Conservation (phyloP, 768 basidiomycete species). For the Auriscalpium orientale region DNA sequence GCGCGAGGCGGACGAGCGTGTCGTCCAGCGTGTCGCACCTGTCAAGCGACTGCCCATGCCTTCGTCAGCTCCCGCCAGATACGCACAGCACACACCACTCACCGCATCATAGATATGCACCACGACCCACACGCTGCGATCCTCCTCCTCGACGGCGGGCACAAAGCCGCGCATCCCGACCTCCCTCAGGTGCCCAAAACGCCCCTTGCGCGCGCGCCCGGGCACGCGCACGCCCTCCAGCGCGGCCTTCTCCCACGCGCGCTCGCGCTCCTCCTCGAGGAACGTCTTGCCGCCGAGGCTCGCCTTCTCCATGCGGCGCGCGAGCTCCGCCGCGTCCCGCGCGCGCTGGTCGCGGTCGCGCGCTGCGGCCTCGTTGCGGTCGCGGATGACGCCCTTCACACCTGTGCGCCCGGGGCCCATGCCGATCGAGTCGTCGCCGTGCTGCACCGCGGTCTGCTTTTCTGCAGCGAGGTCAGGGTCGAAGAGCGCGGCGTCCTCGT, state of each 20-base stretch:
- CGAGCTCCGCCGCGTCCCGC: slow-evolving; percentile 44
- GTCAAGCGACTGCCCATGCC: slow-evolving; percentile 52
- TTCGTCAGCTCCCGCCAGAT: neutral
- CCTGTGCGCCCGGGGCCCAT: slow-evolving; percentile 85
- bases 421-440: slow-evolving; percentile 54
- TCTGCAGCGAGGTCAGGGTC: neutral
- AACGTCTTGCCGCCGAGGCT: slow-evolving; percentile 64
- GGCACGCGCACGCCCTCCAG: slow-evolving; percentile 27
- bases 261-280: slow-evolving; percentile 66
- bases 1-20: slow-evolving; percentile 57
- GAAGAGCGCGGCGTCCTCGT: slow-evolving; percentile 27
- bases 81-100: slow-evolving; percentile 22
- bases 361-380: slow-evolving; percentile 61
- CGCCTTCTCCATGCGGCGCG: slow-evolving; percentile 54
- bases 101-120: slow-evolving; percentile 81
- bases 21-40: slow-evolving; percentile 69
- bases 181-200: slow-evolving; percentile 75
- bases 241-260: slow-evolving; percentile 37
- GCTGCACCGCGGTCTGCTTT: slow-evolving; percentile 32
- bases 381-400: slow-evolving; percentile 83
- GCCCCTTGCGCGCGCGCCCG: slow-evolving; percentile 33
- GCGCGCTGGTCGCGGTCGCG: slow-evolving; percentile 45
- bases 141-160: slow-evolving; percentile 67
- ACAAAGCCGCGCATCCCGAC: slow-evolving; percentile 71
- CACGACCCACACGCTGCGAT: slow-evolving; percentile 68